Base-by-base conservation (phyloP, 148 eudicot species). In the Salicornia ramosissima region DNA sequence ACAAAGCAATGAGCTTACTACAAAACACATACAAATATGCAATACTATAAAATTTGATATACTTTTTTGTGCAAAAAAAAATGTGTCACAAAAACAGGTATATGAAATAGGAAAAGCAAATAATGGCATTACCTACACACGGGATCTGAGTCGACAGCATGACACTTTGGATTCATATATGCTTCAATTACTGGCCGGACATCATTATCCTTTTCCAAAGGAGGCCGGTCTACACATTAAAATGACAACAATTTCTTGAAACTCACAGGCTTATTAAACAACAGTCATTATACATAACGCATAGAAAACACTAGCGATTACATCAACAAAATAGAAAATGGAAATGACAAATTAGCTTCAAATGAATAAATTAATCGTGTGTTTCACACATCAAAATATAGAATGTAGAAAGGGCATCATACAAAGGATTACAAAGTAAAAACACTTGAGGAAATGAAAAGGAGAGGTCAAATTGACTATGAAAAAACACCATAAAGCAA, bases 111-210 rank as follows among this genome's bases (percentile, higher is more conserved):
- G 46, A 34, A 49, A 31, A 29, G 21, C 5, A 36, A 25, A 40
- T 25, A 1, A 10, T 24, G 46, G 57, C 34, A 5, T 26, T 80
- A 91, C 97, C 90, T 81, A 62, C 82, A 83, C 50, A 92, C 98
- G 71, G 69, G 69, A 65, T 88, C 86, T 42, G 98, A 92, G 66
- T 90, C 96, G 22, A 81, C 86, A 43, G 84, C 69, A 80, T 92
- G 96, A 83, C 98, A 92, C 81, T 85, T 88, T 21, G 98, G 98
- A 69, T 84, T 86, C 84, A 90, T 65, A 74, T 87, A 92, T 71
- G 98, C 98, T 80, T 86, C 74, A 7, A 92, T 82, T 58, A 90
- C 94, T 40, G 70, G 81, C 67, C 67, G 65, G 54, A 85, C 73
- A 74, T 82, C 86, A 71, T 80, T 50, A 14, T 82, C 80, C 55